Base-by-base conservation (phyloP, 331 rosid species). In the Acacia pycnantha region DNA sequence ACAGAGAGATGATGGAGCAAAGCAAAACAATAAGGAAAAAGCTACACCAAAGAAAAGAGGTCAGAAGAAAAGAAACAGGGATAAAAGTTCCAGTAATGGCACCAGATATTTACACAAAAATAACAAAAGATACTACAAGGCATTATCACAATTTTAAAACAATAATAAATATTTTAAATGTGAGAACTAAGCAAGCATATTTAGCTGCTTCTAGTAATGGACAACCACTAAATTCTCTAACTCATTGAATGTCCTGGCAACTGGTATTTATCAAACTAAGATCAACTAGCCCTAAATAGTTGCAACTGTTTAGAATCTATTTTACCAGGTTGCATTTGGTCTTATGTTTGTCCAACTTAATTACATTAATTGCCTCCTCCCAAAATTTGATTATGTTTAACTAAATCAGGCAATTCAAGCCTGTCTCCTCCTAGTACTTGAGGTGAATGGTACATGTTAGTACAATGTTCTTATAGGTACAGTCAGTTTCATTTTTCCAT, bases 401-500 rank as follows among this genome's bases (percentile, higher is more conserved):
- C 40, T 64, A 31, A 29, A 64, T 31, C 40, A 64, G 70, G n/a
- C 43, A 13, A 64, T 64, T 27, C 11, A 54, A 54, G 24, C 65
- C 29, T 58, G 65, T 58, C 29, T 58, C 33, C 68, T 61, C 43
- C 70, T 29, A 64, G 22, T 29, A 15, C 43, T 29, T 15, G 70
- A 65, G 43, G 44, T 33, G 11, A 16, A 16, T 35, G 13, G 44
- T 33, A 65, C 31, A 65, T 16, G 46, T 1, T 33, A 65, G 44
- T 22, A 74, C 59, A 66, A 40, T 11, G 16, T 59, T 22, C 33
- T 59, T 12, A 59, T 9, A 24, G 16, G 12, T 11, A 24, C 11
- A 59, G 8, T 74, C 29, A 50, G 37, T 58, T 78, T 69, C 81
- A 78, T 74, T 59, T 76, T 77, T 40, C 61, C 81, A 77, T 64